Conservation (phyloP, 179 eudicot genomes). For the Dionaea muscipula region DNA sequence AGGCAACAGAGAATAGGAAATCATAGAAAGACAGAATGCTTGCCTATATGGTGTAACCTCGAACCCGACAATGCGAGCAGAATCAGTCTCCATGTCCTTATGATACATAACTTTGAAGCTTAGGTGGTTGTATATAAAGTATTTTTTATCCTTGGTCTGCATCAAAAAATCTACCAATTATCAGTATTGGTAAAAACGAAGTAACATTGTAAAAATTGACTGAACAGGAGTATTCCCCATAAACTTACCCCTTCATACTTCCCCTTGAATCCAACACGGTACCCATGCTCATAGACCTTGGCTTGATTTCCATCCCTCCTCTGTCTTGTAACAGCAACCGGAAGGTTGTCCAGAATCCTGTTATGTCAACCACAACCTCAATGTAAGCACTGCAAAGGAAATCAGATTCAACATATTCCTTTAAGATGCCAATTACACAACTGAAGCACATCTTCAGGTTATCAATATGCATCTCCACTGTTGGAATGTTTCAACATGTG, state of each 20-base stretch:
- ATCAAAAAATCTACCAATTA: not conserved
- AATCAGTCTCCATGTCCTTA: conserved; percentile 13
- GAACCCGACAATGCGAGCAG: conserved; percentile 20
- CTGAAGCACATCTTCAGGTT: too few relatives aligned
- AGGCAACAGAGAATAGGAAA: not conserved
- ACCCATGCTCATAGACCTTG: conserved; percentile 57
- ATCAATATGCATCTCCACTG: too few relatives aligned
- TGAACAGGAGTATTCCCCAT: not conserved
- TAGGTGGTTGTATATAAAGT: conserved; percentile 19
- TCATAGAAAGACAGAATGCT: not conserved
- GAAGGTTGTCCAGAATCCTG: conserved; percentile 66
- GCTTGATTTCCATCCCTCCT: conserved; percentile 47
- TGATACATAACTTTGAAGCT: conserved; percentile 20
- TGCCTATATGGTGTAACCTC: conserved; percentile 18
- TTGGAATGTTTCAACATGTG: not conserved
- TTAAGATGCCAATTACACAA: not conserved
- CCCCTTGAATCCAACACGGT: conserved; percentile 60
- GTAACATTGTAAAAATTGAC: too few relatives aligned
- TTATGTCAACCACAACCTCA: not conserved
- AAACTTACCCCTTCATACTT: conserved; percentile 43
- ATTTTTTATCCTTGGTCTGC: conserved; percentile 13
- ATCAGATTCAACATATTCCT: not conserved
- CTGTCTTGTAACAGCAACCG: conserved; percentile 53
- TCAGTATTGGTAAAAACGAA: too few relatives aligned
- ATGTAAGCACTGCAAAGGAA: conserved; percentile 2